Evolutionary conservation across 139 green algal genomes (phyloP).

Genomic region (Penium margaritaceum): DNA sequence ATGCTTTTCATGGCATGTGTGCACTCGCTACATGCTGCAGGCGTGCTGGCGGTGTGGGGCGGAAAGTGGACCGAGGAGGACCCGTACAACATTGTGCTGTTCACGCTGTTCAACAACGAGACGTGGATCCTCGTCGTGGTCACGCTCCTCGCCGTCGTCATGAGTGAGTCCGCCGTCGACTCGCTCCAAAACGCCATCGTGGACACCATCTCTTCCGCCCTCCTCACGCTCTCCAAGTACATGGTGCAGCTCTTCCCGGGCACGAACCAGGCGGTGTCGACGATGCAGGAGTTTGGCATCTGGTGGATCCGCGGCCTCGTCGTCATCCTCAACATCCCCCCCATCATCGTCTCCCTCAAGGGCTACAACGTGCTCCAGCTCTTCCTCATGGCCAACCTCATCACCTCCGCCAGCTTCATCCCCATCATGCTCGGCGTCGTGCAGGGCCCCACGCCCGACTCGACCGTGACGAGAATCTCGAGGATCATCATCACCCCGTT

Average conservation of each 20-base stretch:
- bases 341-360: conserved; percentile 55
- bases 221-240: conserved; percentile 38
- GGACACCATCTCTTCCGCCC: conserved; percentile 45
- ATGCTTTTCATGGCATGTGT: too few relatives aligned
- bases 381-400: conserved; percentile 74
- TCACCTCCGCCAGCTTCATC: conserved; percentile 61
- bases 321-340: conserved; percentile 65
- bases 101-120: conserved; percentile 30
- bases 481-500: conserved; percentile 25
- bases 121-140: conserved; percentile 56
- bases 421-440: conserved; percentile 55
- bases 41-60: conserved; percentile 65
- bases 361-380: conserved; percentile 61
- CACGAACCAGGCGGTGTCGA: too few relatives aligned
- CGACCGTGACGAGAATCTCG: too few relatives aligned
- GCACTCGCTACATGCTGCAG: too few relatives aligned
- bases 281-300: too few relatives aligned
- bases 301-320: conserved; percentile 55
- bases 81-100: conserved; percentile 45
- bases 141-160: conserved; percentile 59
- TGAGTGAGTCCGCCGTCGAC: conserved; percentile 69
- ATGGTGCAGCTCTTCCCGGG: too few relatives aligned
- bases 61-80: conserved; percentile 36
- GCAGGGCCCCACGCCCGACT: conserved; percentile 9
- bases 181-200: conserved; percentile 51